Percentiles rank a stretch among this genome's conserved stretches.
These are phyloP conservation scores for Lipomyces starkeyi DNA, from an alignment of 805 yeast genomes.

Conservation along the genomic window DNA sequence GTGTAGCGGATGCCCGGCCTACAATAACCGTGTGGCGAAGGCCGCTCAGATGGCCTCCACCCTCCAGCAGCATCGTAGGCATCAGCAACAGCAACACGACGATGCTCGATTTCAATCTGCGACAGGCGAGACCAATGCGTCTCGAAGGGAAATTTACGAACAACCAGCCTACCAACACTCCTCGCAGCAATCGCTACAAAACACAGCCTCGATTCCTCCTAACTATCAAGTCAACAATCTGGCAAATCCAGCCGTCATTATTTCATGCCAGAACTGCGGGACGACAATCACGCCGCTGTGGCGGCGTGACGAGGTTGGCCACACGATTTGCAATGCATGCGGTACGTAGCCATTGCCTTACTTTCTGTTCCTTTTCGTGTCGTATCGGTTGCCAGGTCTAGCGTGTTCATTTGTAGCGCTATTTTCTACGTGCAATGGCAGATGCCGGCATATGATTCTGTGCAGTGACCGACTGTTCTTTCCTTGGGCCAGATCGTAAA, in stretches of 20 bases:
- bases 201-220: slow-evolving; percentile 6
- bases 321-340: slow-evolving; percentile 88
- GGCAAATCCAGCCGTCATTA: slow-evolving; percentile 50
- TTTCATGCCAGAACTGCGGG: slow-evolving; percentile 83
- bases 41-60: slow-evolving; percentile 33
- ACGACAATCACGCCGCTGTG: slow-evolving; percentile 87
- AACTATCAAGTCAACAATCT: slow-evolving; percentile 3
- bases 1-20: slow-evolving; percentile 85
- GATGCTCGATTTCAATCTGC: slow-evolving; percentile 3
- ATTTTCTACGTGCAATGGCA: no score
- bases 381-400: neutral
- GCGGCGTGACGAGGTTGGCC: slow-evolving; percentile 82
- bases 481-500: no score
- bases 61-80: slow-evolving; percentile 7
- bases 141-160: neutral
- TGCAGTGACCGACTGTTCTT: no score
- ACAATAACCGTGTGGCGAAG: slow-evolving; percentile 60
- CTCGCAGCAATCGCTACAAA: neutral
- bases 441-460: no score
- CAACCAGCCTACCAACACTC: neutral
- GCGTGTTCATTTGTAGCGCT: no score
- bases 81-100: slow-evolving; percentile 5
- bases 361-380: slow-evolving; percentile 2
- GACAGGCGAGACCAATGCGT: neutral
- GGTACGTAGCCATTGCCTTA: slow-evolving; percentile 48